Evolutionary conservation across 208 protist genomes (phyloP).

Genomic region (Leishmania martiniquensis): DNA sequence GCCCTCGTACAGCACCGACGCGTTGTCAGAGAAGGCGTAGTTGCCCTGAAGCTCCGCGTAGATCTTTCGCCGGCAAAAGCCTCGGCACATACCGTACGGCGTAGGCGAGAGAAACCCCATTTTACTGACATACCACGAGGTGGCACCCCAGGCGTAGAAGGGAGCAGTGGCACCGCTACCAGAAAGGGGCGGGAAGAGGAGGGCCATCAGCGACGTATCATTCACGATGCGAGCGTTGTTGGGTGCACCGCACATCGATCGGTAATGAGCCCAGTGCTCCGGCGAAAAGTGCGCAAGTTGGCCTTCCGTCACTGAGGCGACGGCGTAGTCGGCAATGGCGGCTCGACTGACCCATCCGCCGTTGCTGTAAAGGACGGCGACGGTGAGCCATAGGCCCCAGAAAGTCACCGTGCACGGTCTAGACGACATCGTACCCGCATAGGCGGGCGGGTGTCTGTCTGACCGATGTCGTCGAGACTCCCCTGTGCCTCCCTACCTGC

Average conservation of each 20-base stretch:
- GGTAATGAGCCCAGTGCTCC: slow-evolving; percentile 23
- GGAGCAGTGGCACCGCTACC: neutral
- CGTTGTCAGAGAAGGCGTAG: slow-evolving; percentile 24
- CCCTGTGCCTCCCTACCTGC: neutral
- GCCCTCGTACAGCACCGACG: slow-evolving; percentile 12
- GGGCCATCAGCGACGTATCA: neutral
- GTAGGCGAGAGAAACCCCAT: slow-evolving; percentile 46
- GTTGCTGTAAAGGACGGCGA: neutral
- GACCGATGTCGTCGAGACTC: neutral
- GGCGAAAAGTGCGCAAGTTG: neutral
- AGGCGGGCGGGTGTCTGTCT: neutral
- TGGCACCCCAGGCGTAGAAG: slow-evolving; percentile 36
- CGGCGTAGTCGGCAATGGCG: neutral
- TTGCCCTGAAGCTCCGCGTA: slow-evolving; percentile 22
- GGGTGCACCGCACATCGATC: neutral
- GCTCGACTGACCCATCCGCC: neutral
- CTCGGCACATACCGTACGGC: slow-evolving; percentile 37
- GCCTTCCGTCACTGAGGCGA: neutral
- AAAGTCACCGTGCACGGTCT: neutral
- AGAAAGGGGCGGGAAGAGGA: neutral
- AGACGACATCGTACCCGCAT: neutral
- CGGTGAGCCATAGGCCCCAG: neutral
- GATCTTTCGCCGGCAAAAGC: slow-evolving; percentile 20
- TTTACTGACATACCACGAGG: slow-evolving; percentile 33
- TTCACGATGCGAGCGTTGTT: neutral